These are phyloP conservation scores for Tausonia pullulans DNA, from an alignment of 1,284 basidiomycete genomes.

Conservation along the genomic window DNA sequence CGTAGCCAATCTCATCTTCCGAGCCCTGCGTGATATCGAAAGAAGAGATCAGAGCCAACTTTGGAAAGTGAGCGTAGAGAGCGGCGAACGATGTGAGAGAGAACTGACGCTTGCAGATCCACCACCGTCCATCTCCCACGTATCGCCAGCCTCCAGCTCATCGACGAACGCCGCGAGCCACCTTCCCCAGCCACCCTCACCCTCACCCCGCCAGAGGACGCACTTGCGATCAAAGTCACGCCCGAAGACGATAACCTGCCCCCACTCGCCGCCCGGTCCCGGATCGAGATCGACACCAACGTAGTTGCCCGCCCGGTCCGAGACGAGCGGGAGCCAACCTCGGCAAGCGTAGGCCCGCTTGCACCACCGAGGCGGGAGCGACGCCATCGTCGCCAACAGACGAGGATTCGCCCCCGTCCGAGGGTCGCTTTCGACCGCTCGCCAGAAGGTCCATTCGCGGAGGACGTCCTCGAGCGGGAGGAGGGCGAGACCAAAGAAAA, in stretches of 20 bases:
- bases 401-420: constrained; percentile 57
- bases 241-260: constrained; percentile 95
- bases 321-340: constrained; percentile 91
- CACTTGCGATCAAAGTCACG: constrained; percentile 97
- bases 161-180: constrained; percentile 91
- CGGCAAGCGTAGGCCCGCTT: constrained; percentile 79
- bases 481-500: constrained; percentile 76
- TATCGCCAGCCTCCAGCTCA: constrained; percentile 79
- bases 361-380: constrained; percentile 85
- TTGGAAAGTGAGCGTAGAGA: neutral
- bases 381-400: constrained; percentile 68
- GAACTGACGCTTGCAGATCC: constrained; percentile 35
- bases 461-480: constrained; percentile 79
- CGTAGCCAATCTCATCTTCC: constrained; percentile 69
- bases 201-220: constrained; percentile 83
- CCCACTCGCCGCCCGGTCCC: constrained; percentile 57
- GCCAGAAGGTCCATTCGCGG: constrained; percentile 89
- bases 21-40: constrained; percentile 27
- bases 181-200: constrained; percentile 82
- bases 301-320: constrained; percentile 92
- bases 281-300: constrained; percentile 91
- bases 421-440: constrained; percentile 77
- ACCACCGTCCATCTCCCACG: constrained; percentile 58
- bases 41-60: neutral
- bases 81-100: neutral